Evolutionary conservation across 2,329 filamentous ascomycete species (phyloP).

Genomic region (Waltergamsia citrina): DNA sequence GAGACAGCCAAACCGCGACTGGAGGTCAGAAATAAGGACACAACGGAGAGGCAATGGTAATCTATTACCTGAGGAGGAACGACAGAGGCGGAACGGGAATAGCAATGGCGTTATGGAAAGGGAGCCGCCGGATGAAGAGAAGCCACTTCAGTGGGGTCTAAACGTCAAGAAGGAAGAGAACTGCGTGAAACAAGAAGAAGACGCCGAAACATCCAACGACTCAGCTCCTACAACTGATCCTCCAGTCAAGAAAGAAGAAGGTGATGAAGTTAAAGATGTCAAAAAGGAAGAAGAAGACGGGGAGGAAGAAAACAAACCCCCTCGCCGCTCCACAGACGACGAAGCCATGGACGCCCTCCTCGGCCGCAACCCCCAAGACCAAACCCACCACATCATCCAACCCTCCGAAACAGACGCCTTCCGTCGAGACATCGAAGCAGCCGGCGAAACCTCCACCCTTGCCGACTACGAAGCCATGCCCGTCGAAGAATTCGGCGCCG

Average conservation of each 20-base stretch:
- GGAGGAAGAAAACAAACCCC: slow-evolving; percentile 4
- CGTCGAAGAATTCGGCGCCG: slow-evolving; percentile 89
- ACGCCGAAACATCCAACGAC: too few relatives aligned
- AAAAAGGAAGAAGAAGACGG: not conserved
- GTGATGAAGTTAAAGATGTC: not conserved
- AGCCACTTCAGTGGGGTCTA: slow-evolving; percentile 47
- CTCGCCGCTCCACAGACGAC: slow-evolving; percentile 24
- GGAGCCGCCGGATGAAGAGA: slow-evolving; percentile 30
- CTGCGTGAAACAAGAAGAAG: slow-evolving; percentile 8
- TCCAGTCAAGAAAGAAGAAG: too few relatives aligned
- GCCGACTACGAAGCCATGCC: slow-evolving; percentile 84
- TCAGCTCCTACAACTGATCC: slow-evolving; percentile 5
- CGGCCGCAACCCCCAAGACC: slow-evolving; percentile 34
- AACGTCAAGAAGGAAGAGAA: slow-evolving; percentile 47
- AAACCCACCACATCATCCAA: slow-evolving; percentile 34
- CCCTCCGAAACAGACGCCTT: slow-evolving; percentile 60
- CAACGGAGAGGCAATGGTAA: slow-evolving; percentile 41
- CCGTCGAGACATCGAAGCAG: slow-evolving; percentile 56
- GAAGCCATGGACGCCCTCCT: slow-evolving; percentile 60
- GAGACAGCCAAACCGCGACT: slow-evolving; percentile 50
- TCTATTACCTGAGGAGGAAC: slow-evolving; percentile 47
- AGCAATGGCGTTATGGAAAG: slow-evolving; percentile 7
- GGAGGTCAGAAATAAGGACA: slow-evolving; percentile 43
- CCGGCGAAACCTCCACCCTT: slow-evolving; percentile 67
- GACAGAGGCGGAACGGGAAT: slow-evolving; percentile 26